Percentiles rank a stretch among this genome's conserved stretches.
Evolutionary conservation across 345 rosid genomes (phyloP).

Genomic region (Boechera divaricarpa): DNA sequence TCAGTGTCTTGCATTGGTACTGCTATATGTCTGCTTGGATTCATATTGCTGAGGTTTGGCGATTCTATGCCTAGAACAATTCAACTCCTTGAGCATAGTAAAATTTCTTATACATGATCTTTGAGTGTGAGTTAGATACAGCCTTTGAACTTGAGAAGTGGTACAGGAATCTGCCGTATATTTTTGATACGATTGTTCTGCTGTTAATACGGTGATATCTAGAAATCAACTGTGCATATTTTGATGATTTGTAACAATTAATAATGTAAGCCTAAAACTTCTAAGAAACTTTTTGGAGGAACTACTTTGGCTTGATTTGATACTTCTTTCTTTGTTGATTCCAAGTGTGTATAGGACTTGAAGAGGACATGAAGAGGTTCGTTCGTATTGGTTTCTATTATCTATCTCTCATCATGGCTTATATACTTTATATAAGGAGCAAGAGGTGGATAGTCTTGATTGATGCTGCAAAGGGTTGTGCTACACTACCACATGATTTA

Average conservation of each 20-base stretch:
- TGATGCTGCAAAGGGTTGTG: constrained; percentile 98
- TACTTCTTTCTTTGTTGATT: constrained; percentile 2
- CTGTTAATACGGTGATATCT: neutral
- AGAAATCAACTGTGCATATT: constrained; percentile 9
- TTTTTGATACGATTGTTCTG: neutral
- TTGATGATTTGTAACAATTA: constrained; percentile 1
- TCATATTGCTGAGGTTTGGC: constrained; percentile 8
- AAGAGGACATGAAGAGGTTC: constrained; percentile 17
- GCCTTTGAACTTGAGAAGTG: neutral
- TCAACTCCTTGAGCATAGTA: constrained; percentile 1
- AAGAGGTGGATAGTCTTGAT: constrained; percentile 84
- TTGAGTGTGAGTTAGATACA: constrained; percentile 1
- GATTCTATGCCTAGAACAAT: neutral
- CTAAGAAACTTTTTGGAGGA: neutral
- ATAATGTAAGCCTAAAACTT: constrained; percentile 9
- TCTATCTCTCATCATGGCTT: constrained; percentile 22
- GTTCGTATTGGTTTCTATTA: constrained; percentile 5
- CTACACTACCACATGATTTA: constrained; percentile 79
- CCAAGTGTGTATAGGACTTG: neutral
- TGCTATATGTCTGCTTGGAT: constrained; percentile 1
- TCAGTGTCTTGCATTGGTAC: constrained; percentile 10
- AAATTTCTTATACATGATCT: neutral
- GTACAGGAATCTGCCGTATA: neutral
- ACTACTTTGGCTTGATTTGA: constrained; percentile 24
- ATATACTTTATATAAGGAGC: constrained; percentile 45